phyloP scores from a whole-genome alignment of 2,329 filamentous ascomycete species.

The Penicillium sp. region DNA sequence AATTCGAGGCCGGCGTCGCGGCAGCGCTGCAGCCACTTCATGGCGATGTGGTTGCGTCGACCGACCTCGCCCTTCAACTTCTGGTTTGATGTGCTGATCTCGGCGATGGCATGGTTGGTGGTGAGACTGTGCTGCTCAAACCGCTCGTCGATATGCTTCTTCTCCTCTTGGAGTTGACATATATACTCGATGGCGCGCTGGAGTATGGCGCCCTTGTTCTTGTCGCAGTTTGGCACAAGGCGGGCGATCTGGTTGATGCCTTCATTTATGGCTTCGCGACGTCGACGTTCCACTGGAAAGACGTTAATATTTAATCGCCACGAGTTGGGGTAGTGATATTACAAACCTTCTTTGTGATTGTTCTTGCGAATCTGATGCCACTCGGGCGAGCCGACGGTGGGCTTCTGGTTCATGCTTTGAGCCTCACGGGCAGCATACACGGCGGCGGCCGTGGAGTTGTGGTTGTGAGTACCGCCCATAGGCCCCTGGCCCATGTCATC shows the following conservation, averaged over 20 bases:
- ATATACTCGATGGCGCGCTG: constrained; percentile 94
- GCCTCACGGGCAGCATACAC: constrained; percentile 51
- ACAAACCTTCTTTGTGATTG: constrained; percentile 94
- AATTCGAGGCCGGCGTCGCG: constrained; percentile 47
- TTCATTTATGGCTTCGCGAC: constrained; percentile 97
- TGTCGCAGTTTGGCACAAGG: constrained; percentile 95
- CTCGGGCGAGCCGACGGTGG: constrained; percentile 89
- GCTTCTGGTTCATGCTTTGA: constrained; percentile 60
- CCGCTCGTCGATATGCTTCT: constrained; percentile 40
- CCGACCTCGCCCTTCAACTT: constrained; percentile 92
- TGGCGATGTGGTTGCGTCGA: constrained; percentile 68
- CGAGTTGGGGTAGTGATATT: constrained; percentile 18
- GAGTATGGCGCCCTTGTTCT: constrained; percentile 97
- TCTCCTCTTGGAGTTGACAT: constrained; percentile 62
- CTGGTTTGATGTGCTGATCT: constrained; percentile 89
- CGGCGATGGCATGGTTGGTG: constrained; percentile 56
- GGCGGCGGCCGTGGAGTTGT: constrained; percentile 58
- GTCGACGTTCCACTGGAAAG: constrained; percentile 80
- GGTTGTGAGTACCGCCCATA: constrained; percentile 35
- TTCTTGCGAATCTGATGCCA: constrained; percentile 98
- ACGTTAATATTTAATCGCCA: background rate
- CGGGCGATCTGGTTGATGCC: constrained; percentile 97
- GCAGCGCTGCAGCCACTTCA: constrained; percentile 47
- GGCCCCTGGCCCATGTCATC: constrained; percentile 41
- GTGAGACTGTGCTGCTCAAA: constrained; percentile 45